Conservation (phyloP, 140 eudicot species). For the Bidens hawaiensis region DNA sequence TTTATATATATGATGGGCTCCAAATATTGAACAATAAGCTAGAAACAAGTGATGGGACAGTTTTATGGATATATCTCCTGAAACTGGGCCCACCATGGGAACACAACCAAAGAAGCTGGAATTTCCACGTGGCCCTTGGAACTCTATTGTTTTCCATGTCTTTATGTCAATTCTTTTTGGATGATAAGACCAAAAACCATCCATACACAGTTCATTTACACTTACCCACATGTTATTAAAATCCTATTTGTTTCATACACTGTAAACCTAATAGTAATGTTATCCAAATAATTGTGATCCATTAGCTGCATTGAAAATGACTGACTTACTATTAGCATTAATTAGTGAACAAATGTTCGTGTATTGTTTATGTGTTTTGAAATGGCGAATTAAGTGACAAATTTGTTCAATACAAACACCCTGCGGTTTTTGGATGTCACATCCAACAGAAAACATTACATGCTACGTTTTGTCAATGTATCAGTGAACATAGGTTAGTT, state of each 20-base stretch:
- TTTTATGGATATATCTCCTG: slow-evolving; percentile 61
- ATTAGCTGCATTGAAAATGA: neutral
- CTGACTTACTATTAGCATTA: neutral
- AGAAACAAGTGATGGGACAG: slow-evolving; percentile 29
- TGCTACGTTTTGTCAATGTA: too few relatives aligned
- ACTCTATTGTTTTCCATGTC: slow-evolving; percentile 24
- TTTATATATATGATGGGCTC: slow-evolving; percentile 26
- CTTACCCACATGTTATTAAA: slow-evolving; percentile 26
- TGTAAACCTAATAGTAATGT: neutral
- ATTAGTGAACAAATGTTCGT: too few relatives aligned
- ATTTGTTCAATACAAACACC: too few relatives aligned
- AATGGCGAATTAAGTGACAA: too few relatives aligned
- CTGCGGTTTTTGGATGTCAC: too few relatives aligned
- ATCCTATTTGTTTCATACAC: neutral
- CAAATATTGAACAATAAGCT: slow-evolving; percentile 26
- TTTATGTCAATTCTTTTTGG: slow-evolving; percentile 14
- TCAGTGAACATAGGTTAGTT: too few relatives aligned
- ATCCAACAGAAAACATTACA: too few relatives aligned
- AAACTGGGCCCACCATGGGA: slow-evolving; percentile 49
- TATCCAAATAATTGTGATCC: neutral
- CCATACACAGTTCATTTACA: slow-evolving; percentile 17
- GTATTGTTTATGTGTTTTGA: too few relatives aligned
- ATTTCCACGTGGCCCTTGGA: slow-evolving; percentile 57
- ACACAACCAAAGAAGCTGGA: slow-evolving; percentile 60
- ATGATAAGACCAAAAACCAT: slow-evolving; percentile 2